Evolutionary conservation across 2,329 filamentous ascomycete species (phyloP), one percentile per base, ranked within the genome.

Genomic region (Simplicillium sp.): DNA sequence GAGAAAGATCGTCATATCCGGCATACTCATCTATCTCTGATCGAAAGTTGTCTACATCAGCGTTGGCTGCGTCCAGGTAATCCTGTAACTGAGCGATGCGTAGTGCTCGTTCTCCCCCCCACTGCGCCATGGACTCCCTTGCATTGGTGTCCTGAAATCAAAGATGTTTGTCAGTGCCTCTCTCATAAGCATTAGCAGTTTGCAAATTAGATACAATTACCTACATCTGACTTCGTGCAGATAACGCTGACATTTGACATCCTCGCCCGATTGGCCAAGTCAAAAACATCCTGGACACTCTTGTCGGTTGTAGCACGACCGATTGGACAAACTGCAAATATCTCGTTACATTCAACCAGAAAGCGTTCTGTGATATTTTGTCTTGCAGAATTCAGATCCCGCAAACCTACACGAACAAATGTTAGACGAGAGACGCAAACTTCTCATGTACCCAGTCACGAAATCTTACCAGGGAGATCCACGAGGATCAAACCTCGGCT

Each of bases 401-500:
- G 66, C 8, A 73, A 61, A 0, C 68, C 68, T 67, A 4, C n/a
- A n/a, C n/a, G n/a, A n/a, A n/a, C n/a, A n/a, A n/a, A n/a, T n/a
- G n/a, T n/a, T n/a, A n/a, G n/a, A n/a, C n/a, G n/a, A n/a, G n/a
- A n/a, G n/a, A n/a, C n/a, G n/a, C n/a, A n/a, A n/a, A n/a, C n/a
- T n/a, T n/a, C n/a, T n/a, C n/a, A n/a, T n/a, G n/a, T n/a, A n/a
- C n/a, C n/a, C n/a, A n/a, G n/a, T n/a, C n/a, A n/a, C n/a, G n/a
- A n/a, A n/a, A 11, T 45, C 50, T 16, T 56, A 68, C 66, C 67
- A 18, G 69, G 68, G 14, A 73, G 59, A 43, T 73, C 69, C 0
- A 68, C 68, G 7, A 73, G 56, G 4, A 71, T 50, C 1, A 73
- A 55, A 0, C 69, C 70, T 40, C 62, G 66, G 42, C 65, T 68